phyloP scores from a whole-genome alignment of 768 basidiomycete species.

The Trametes coccinea region DNA sequence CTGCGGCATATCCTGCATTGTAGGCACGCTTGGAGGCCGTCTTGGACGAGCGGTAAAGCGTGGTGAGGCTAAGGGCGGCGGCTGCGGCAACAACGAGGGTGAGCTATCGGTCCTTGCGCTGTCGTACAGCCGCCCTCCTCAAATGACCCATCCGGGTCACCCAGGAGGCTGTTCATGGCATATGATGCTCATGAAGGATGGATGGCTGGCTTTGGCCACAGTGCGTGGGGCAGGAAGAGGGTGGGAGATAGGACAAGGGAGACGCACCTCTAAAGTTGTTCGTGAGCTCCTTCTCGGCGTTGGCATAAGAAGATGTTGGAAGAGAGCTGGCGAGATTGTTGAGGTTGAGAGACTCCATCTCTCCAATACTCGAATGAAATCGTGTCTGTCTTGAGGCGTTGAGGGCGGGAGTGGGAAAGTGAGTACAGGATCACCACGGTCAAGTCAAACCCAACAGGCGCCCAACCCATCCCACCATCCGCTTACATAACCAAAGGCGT shows the following conservation, averaged over 20 bases:
- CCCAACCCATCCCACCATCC: slow-evolving; percentile 3
- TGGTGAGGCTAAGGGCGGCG: slow-evolving; percentile 82
- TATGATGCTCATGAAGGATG: not conserved
- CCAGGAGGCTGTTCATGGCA: not conserved
- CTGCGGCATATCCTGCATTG: slow-evolving; percentile 76
- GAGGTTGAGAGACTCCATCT: slow-evolving; percentile 55
- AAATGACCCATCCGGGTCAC: not conserved
- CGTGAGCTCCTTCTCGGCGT: slow-evolving; percentile 77
- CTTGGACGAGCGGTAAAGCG: slow-evolving; percentile 77
- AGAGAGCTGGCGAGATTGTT: slow-evolving; percentile 78
- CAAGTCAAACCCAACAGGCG: slow-evolving; percentile 8
- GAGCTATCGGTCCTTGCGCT: not conserved
- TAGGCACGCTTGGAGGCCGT: slow-evolving; percentile 78
- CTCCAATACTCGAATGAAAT: not conserved
- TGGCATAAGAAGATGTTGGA: slow-evolving; percentile 65
- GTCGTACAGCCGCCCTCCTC: not conserved
- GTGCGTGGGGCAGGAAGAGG: slow-evolving; percentile 9
- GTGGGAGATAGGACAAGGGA: slow-evolving; percentile 6
- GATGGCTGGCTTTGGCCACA: not conserved
- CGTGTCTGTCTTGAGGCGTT: not conserved
- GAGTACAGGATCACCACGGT: not conserved
- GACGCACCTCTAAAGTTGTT: slow-evolving; percentile 77
- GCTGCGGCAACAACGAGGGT: slow-evolving; percentile 42
- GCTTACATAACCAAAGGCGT: slow-evolving; percentile 11
- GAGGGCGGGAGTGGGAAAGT: not conserved